Evolutionary conservation across 495 filamentous ascomycete genomes (phyloP).

Genomic region (Trichocladium antarcticum): DNA sequence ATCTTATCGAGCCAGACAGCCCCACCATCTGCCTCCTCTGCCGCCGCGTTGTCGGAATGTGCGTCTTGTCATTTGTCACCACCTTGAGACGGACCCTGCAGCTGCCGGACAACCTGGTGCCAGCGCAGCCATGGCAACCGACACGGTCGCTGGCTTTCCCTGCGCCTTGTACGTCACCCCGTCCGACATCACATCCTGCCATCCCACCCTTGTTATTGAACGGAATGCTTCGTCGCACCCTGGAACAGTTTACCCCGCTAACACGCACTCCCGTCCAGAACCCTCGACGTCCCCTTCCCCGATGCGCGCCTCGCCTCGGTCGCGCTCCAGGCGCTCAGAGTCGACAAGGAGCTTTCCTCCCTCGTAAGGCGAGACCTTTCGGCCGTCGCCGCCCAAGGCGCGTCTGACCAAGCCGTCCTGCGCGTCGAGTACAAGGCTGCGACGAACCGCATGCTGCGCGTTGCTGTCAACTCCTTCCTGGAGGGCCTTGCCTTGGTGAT

Average conservation of each 20-base stretch:
- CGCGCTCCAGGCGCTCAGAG: constrained; percentile 63
- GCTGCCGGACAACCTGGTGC: not conserved
- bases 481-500: constrained; percentile 76
- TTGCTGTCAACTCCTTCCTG: constrained; percentile 97
- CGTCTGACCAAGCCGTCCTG: constrained; percentile 46
- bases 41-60: not conserved
- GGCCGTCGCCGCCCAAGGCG: constrained; percentile 19
- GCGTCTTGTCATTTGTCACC: constrained; percentile 5
- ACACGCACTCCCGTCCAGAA: constrained; percentile 38
- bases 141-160: constrained; percentile 2
- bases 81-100: constrained; percentile 1
- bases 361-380: constrained; percentile 64
- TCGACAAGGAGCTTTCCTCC: constrained; percentile 81
- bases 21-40: not conserved
- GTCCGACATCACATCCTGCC: no score
- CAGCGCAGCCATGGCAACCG: constrained; percentile 10
- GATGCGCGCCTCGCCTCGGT: constrained; percentile 65
- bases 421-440: constrained; percentile 72
- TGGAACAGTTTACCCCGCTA: constrained; percentile 2
- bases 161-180: constrained; percentile 8
- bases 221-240: no score
- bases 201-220: no score
- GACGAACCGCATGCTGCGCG: constrained; percentile 90
- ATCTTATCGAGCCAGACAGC: constrained; percentile 3
- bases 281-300: constrained; percentile 73